A percentile compares a stretch with the other conserved stretches of the same genome.
These are phyloP conservation scores for Clonostachys rosea DNA, from an alignment of 2,329 filamentous ascomycete species.

Conservation along the genomic window DNA sequence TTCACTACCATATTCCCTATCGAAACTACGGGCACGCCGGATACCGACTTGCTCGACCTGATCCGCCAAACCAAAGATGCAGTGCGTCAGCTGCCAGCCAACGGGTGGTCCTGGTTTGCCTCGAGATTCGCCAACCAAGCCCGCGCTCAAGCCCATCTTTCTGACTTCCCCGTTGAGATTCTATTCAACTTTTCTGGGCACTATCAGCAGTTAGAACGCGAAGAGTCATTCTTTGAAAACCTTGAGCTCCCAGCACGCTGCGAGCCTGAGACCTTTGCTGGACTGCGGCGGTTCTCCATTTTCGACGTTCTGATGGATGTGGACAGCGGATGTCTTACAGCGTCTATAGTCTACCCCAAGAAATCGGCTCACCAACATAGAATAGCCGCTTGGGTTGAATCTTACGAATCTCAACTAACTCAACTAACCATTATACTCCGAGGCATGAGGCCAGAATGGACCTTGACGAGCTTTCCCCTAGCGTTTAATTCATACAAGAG, in stretches of 20 bases:
- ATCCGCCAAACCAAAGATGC: conserved; percentile 13
- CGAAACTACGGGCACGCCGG: neutral
- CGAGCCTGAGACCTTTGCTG: neutral
- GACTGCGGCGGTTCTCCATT: conserved; percentile 1
- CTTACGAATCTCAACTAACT: neutral
- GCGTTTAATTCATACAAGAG: conserved; percentile 5
- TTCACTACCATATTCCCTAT: conserved; percentile 24
- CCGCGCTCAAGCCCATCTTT: too few relatives aligned
- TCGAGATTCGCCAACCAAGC: conserved; percentile 8
- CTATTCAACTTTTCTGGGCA: conserved; percentile 13
- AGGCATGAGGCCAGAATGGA: conserved; percentile 5
- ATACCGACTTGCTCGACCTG: conserved; percentile 1
- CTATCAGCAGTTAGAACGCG: conserved; percentile 11
- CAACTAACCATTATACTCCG: neutral
- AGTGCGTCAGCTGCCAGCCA: conserved; percentile 6
- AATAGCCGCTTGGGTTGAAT: neutral
- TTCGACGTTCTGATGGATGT: conserved; percentile 6
- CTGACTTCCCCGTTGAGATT: conserved; percentile 22
- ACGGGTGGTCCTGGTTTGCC: conserved; percentile 11
- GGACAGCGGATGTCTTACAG: neutral
- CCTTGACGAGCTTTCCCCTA: conserved; percentile 18
- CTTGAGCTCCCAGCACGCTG: neutral
- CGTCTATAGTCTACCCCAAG: neutral
- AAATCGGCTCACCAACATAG: neutral
- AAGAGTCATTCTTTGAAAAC: neutral